Conservation (phyloP, 805 yeast species). For the Suhomyces kilbournensis region DNA sequence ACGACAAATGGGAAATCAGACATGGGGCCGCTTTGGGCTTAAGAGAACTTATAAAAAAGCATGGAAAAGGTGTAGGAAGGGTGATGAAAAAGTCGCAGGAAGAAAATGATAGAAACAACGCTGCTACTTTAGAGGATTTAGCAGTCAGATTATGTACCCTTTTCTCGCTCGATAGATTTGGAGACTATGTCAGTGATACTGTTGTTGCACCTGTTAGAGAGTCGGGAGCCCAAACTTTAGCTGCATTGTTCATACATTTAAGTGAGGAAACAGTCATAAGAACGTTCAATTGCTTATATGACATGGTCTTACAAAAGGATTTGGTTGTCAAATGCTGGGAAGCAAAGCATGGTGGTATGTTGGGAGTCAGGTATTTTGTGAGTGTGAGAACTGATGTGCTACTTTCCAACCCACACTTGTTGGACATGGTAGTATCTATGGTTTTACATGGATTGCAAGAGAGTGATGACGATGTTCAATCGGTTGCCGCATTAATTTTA, state of each 20-base stretch:
- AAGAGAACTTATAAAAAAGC: slow-evolving; percentile 78
- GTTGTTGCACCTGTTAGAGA: slow-evolving; percentile 98
- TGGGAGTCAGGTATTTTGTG: slow-evolving; percentile 88
- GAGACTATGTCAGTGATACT: slow-evolving; percentile 95
- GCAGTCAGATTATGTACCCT: slow-evolving; percentile 81
- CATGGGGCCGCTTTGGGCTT: slow-evolving; percentile 95
- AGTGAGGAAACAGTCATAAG: slow-evolving; percentile 54
- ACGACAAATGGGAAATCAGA: slow-evolving; percentile 88
- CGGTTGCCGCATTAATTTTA: slow-evolving; percentile 91
- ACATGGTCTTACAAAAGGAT: slow-evolving; percentile 65
- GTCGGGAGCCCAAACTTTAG: slow-evolving; percentile 91
- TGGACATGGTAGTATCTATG: slow-evolving; percentile 74
- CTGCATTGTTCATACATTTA: slow-evolving; percentile 80
- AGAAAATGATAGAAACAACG: slow-evolving; percentile 67
- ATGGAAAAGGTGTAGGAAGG: slow-evolving; percentile 84
- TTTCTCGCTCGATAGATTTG: slow-evolving; percentile 91
- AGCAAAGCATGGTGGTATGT: slow-evolving; percentile 96
- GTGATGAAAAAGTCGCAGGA: slow-evolving; percentile 55
- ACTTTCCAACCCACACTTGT: slow-evolving; percentile 50
- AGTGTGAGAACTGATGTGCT: slow-evolving; percentile 83
- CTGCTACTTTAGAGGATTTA: slow-evolving; percentile 76
- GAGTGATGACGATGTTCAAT: slow-evolving; percentile 92
- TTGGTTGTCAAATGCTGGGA: slow-evolving; percentile 75
- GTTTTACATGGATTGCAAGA: slow-evolving; percentile 79
- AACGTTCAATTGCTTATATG: slow-evolving; percentile 63